Percentiles rank a stretch among this genome's conserved stretches.
phyloP scores from a whole-genome alignment of 176 grass and related monocot species.

The Zoysia japonica region DNA sequence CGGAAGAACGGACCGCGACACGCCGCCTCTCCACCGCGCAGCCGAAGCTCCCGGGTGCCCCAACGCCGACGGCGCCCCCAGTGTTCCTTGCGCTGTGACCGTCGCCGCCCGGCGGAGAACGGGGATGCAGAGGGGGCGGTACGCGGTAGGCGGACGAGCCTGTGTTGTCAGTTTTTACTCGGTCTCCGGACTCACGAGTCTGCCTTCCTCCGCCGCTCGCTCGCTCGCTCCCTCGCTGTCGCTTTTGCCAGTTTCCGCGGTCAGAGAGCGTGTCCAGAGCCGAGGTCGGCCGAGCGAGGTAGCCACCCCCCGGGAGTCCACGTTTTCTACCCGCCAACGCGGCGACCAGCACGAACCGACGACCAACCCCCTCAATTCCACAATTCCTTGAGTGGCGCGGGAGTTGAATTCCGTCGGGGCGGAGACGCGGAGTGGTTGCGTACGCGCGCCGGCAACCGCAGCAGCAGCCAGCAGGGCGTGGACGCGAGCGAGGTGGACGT shows the following conservation, averaged over 20 bases:
- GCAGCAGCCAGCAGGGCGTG: too few relatives aligned
- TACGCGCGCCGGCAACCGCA: too few relatives aligned
- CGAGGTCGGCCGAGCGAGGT: background rate
- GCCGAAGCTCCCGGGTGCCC: background rate
- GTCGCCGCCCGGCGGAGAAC: slow-evolving; percentile 23
- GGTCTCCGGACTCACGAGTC: background rate
- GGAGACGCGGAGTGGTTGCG: too few relatives aligned
- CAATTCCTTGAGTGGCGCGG: too few relatives aligned
- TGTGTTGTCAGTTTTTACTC: background rate
- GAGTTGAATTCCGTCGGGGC: too few relatives aligned
- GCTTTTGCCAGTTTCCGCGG: slow-evolving; percentile 31
- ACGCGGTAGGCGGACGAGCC: background rate
- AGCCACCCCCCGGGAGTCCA: background rate
- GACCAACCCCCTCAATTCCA: too few relatives aligned
- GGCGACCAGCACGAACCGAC: background rate
- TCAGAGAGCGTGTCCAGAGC: background rate
- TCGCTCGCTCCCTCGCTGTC: slow-evolving; percentile 2
- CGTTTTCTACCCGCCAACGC: background rate
- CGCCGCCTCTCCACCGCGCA: background rate
- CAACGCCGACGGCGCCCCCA: background rate
- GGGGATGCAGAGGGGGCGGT: background rate
- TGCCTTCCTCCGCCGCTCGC: background rate
- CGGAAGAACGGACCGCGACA: background rate
- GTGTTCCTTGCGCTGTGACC: background rate
- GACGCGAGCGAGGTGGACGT: background rate